phyloP scores from a whole-genome alignment of 2,329 filamentous ascomycete species.

The Eurotiales sp. region DNA sequence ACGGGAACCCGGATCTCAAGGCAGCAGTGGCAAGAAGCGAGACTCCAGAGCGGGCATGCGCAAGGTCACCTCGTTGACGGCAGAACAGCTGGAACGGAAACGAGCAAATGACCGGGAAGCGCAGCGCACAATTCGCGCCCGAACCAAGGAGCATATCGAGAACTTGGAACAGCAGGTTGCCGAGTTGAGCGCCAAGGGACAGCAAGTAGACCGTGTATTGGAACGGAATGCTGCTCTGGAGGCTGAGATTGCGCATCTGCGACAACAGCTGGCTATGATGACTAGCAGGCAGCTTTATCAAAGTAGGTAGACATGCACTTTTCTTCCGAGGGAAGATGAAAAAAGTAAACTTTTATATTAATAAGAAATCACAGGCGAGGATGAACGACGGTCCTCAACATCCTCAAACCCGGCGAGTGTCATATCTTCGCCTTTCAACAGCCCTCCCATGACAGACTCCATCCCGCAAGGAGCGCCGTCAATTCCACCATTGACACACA shows the following conservation, averaged over 20 bases:
- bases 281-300: conserved; percentile 18
- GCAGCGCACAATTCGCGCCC: conserved; percentile 56
- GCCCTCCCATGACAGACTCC: conserved; percentile 9
- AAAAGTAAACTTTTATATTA: background rate
- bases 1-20: background rate
- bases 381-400: conserved; percentile 17
- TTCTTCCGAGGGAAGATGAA: background rate
- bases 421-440: conserved; percentile 14
- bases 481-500: conserved; percentile 11
- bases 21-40: conserved; percentile 24
- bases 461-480: conserved; percentile 7
- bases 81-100: conserved; percentile 57
- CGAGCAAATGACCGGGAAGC: conserved; percentile 59
- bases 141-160: conserved; percentile 59
- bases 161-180: conserved; percentile 53
- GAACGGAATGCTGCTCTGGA: conserved; percentile 54
- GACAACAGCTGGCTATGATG: conserved; percentile 42
- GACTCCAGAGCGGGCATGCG: conserved; percentile 54
- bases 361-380: conserved; percentile 11
- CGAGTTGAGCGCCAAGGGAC: conserved; percentile 48
- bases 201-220: conserved; percentile 51
- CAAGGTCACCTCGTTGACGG: conserved; percentile 55
- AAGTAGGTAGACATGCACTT: conserved; percentile 1
- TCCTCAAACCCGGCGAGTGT: conserved; percentile 15
- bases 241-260: conserved; percentile 52